These are phyloP conservation scores for Paraconiothyrium brasiliense DNA, from an alignment of 2,329 filamentous ascomycete species.

Conservation along the genomic window DNA sequence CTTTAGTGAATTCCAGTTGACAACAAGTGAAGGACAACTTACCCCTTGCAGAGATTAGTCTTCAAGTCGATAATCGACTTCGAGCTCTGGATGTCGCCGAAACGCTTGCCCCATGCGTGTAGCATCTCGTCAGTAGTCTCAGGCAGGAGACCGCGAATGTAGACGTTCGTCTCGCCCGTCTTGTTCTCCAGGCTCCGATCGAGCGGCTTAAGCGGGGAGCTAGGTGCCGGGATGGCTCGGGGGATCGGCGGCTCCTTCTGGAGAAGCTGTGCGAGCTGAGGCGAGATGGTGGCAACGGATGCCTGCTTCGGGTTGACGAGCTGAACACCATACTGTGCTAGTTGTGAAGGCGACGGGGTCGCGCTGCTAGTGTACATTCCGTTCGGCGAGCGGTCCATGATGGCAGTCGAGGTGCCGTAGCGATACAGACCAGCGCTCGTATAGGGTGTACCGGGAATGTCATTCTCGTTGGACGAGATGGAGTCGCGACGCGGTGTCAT, in stretches of 20 bases:
- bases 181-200: constrained; percentile 96
- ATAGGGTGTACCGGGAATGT: constrained; percentile 60
- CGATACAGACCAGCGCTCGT: constrained; percentile 56
- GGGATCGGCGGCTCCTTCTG: constrained; percentile 84
- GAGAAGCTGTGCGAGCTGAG: constrained; percentile 57
- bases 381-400: constrained; percentile 61
- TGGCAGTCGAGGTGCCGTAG: constrained; percentile 55
- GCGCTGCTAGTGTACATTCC: constrained; percentile 58
- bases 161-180: constrained; percentile 95
- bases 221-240: constrained; percentile 86
- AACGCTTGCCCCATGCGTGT: constrained; percentile 81
- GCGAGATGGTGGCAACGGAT: constrained; percentile 52
- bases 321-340: constrained; percentile 52
- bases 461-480: constrained; percentile 62
- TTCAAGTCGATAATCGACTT: constrained; percentile 98
- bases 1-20: constrained; percentile 19
- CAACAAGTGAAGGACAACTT: constrained; percentile 44
- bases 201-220: constrained; percentile 85
- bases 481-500: constrained; percentile 63
- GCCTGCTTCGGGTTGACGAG: constrained; percentile 53
- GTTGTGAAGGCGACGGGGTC: constrained; percentile 61
- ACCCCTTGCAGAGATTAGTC: constrained; percentile 97
- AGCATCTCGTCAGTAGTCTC: constrained; percentile 94
- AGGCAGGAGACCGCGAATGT: constrained; percentile 94
- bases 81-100: constrained; percentile 93